Base-by-base conservation (phyloP, 768 basidiomycete species). In the Crucibulum laeve region DNA sequence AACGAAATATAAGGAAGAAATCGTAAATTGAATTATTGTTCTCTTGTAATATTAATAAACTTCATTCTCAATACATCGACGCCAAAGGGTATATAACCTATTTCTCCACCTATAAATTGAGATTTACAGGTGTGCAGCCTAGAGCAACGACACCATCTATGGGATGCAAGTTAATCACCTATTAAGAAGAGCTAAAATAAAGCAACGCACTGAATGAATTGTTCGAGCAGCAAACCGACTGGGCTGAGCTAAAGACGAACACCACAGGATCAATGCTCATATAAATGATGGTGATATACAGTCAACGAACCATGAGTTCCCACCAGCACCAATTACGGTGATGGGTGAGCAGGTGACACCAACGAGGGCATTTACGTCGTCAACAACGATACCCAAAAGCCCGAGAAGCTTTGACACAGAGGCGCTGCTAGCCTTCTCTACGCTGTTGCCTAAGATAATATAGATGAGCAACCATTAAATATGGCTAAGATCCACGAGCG, bases 311-410 rank as follows among this genome's bases (percentile, higher is more conserved):
- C 41, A 42, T n/a, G 41, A 42, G 19, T 37, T 19, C 11, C 35
- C 35, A n/a, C 35, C 35, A 21, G 22, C 25, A 33, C 41, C 41
- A n/a, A 33, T n/a, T 25, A 13, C 25, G 22, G 25, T 10, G 28
- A 42, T 26, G 22, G 41, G 25, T 10, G 25, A 4, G 41, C 41
- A 42, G 41, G 41, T 42, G 3, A 42, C 4, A 21, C 41, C 41
- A 21, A 42, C 30, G 14, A 33, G 10, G 25, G 15, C 41, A 15
- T 10, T 32, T 25, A 42, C 25, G 21, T 32, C 41, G 15, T 42
- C 25, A 21, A 42, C 30, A 21, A 33, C 41, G 25, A 42, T 28
- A 32, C 28, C 41, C 8, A 42, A 21, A 13, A 42, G 15, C 11
- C 13, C 41, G 3, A 42, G 21, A 21, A 32, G 25, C 25, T 33